Base-by-base conservation (phyloP, 2,329 filamentous ascomycete species). In the Hypoxylon sp. region DNA sequence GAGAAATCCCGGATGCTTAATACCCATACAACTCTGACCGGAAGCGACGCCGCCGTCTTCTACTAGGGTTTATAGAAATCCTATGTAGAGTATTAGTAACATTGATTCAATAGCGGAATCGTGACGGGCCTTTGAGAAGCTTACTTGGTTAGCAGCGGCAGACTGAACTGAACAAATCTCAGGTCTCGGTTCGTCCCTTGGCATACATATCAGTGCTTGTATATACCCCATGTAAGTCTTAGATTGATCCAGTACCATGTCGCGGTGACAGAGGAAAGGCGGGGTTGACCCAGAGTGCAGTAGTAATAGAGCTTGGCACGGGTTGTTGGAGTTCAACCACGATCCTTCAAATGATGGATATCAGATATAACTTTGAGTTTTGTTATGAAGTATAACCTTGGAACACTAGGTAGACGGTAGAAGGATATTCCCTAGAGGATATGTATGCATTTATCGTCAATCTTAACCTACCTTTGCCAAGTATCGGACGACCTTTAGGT, bases 181-280 rank as follows among this genome's bases (percentile, higher is more conserved):
- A 49, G 41, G 38, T 25, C 50, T 38, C 62, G 46, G 13, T 63
- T 50, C 6, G 6, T 23, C 38, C 50, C 65, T 71, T 71, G 66
- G 65, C 68, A 32, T 64, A 66, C 65, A 62, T 68, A 49, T 57
- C 60, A 50, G 45, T 62, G 61, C 41, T 67, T 51, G 57, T 62
- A 51, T 56, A 60, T 58, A 41, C 38, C 61, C 60, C 60, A 62
- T 60, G 48, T 68, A 65, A 55, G 65, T 68, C 61, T 61, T 56
- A 70, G 65, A 65, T 65, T 68, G 61, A 70, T 58, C 65, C 68
- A 68, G 67, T 67, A 65, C 68, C 55, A 46, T 63, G 60, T 60
- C 43, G 61, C 53, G 41, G 63, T 63, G 63, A 60, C 60, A 46
- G 59, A 61, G 25, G 60, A 65, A 71, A 65, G 63, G 68, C 63